Conservation (phyloP, 495 filamentous ascomycete genomes). For the Evernia prunastri region DNA sequence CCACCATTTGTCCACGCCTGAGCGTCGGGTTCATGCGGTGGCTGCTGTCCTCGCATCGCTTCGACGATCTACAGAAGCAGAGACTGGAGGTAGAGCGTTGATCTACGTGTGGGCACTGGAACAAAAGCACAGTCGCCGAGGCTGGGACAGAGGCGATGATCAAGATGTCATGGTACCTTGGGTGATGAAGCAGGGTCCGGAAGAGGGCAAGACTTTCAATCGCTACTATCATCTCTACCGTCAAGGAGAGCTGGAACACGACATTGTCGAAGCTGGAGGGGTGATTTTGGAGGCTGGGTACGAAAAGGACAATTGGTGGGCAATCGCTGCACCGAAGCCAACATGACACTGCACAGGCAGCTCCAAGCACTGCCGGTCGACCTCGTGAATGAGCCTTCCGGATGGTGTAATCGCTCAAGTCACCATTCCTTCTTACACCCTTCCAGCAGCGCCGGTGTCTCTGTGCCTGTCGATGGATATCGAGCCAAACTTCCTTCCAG, state of each 20-base stretch:
- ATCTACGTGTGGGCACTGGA: slow-evolving; percentile 97
- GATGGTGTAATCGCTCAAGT: not conserved
- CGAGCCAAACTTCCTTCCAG: not conserved
- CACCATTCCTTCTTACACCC: not conserved
- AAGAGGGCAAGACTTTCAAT: slow-evolving; percentile 57
- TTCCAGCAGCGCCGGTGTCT: not conserved
- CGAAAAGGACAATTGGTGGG: slow-evolving; percentile 99
- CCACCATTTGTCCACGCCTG: slow-evolving; percentile 85
- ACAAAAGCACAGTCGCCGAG: slow-evolving; percentile 79
- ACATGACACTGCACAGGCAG: not conserved
- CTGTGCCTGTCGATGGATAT: not conserved
- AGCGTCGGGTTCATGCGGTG: slow-evolving; percentile 67
- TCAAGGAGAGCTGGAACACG: slow-evolving; percentile 76
- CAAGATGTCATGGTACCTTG: slow-evolving; percentile 97
- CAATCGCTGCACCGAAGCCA: slow-evolving; percentile 43
- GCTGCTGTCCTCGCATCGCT: slow-evolving; percentile 64
- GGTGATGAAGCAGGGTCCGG: slow-evolving; percentile 55
- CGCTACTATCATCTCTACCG: slow-evolving; percentile 94
- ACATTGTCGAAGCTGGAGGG: slow-evolving; percentile 71
- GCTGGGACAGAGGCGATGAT: slow-evolving; percentile 79
- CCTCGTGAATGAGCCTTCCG: not conserved
- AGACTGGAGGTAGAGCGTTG: slow-evolving; percentile 50
- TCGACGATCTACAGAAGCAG: slow-evolving; percentile 29
- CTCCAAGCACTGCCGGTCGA: not conserved
- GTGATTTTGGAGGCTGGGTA: slow-evolving; percentile 74